Base-by-base conservation (phyloP, 73 alveolate genomes). In the Paramecium sonneborni region DNA sequence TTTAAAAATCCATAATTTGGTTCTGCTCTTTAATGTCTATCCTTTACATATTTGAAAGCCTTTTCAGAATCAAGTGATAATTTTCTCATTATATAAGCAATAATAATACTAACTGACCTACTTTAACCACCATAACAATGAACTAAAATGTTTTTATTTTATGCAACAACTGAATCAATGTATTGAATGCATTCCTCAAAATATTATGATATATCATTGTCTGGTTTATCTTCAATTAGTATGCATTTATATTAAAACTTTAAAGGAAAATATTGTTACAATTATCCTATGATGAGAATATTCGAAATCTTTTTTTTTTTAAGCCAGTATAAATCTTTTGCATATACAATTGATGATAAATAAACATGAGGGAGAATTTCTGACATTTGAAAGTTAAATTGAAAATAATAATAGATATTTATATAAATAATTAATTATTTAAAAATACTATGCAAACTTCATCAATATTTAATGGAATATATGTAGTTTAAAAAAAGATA, bases 91-190 rank as follows among this genome's bases (percentile, higher is more conserved):
- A 85, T 58, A 74, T 94, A 94, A 5, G 95, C 95, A 35, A 55
- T 76, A 23, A 92, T 72, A 28, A 94, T 85, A 1, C 95, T 28
- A 62, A 89, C 95, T 23, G 95, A 92, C 35, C 97, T 67, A 14
- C 93, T 58, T 76, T 85, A 85, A 11, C 97, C 97, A 7, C 94
- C 97, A 11, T 93, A 93, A 70, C 97, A 94, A 62, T 94, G 97
- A 8, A 92, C 95, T n/a, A 94, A 39, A 26, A 70, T 70, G 14
- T 70, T 72, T 41, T 87, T 86, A 1, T 85, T 93, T 32, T 87
- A 26, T 3, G 26, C 37, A 15, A 92, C 26, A 1, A 55, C 9
- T 41, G 6, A 10, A n/a, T 86, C 88, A 21, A 92, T 92, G 48
- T 69, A 92, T 21, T 88, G 67, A 14, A 92, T 44, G 28, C 96